phyloP scores from a whole-genome alignment of 1,284 basidiomycete species.

The Trametes polyzona region DNA sequence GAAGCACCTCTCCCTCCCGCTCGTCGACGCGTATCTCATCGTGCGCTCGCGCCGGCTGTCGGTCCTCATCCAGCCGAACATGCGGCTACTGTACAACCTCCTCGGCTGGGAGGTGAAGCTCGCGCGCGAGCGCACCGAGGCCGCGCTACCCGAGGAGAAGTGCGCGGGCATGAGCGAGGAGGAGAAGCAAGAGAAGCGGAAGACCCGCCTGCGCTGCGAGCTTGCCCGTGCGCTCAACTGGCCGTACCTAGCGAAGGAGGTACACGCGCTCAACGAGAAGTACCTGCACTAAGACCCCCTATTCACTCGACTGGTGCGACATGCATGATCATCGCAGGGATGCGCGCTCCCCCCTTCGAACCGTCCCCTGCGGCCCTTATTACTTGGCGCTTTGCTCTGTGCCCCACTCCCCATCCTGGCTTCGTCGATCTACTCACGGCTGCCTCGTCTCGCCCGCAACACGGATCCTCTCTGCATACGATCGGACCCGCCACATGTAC shows the following conservation, averaged over 20 bases:
- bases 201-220: constrained; percentile 51
- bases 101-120: constrained; percentile 92
- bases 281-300: constrained; percentile 62
- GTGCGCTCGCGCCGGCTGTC: constrained; percentile 83
- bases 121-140: constrained; percentile 64
- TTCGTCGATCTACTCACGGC: background rate
- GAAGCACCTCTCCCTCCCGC: constrained; percentile 86
- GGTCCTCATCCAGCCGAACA: constrained; percentile 92
- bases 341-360: no score
- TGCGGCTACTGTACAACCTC: constrained; percentile 91
- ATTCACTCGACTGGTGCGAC: no score
- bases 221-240: constrained; percentile 70
- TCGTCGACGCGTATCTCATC: constrained; percentile 93
- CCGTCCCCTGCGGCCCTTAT: no score
- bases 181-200: constrained; percentile 22
- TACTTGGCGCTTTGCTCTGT: background rate
- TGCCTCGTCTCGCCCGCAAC: background rate
- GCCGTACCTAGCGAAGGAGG: constrained; percentile 80
- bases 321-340: no score
- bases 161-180: constrained; percentile 38
- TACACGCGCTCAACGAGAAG: constrained; percentile 80
- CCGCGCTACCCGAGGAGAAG: constrained; percentile 10
- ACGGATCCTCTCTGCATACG: background rate
- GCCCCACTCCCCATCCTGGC: background rate
- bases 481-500: constrained; percentile 4